phyloP scores from a whole-genome alignment of 225 moss, liverwort and hornwort species.

The Bryoerythrophyllum caledonicum region DNA sequence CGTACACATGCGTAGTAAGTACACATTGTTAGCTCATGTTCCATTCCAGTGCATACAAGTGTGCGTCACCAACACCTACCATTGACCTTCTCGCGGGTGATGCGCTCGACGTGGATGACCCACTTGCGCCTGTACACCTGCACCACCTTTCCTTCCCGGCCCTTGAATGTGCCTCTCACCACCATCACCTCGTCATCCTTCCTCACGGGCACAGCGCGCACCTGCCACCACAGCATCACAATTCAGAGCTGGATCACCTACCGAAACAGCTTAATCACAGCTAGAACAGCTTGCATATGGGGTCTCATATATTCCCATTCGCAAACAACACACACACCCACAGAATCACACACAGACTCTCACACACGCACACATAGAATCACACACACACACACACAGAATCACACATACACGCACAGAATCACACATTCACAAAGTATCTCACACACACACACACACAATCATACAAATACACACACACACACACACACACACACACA shows the following conservation, averaged over 20 bases:
- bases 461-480: too few species aligned
- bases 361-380: too few species aligned
- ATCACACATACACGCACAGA: too few species aligned
- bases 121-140: conserved; percentile 48
- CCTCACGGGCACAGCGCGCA: conserved; percentile 53
- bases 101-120: conserved; percentile 47
- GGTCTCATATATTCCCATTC: too few species aligned
- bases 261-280: too few species aligned
- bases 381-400: too few species aligned
- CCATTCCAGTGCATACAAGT: background rate
- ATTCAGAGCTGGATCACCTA: background rate
- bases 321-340: too few species aligned
- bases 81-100: conserved; percentile 51
- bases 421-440: too few species aligned
- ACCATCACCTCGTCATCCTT: conserved; percentile 61
- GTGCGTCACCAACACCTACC: conserved; percentile 19
- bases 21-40: background rate
- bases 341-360: too few species aligned
- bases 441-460: too few species aligned
- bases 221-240: conserved; percentile 4
- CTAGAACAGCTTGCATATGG: background rate
- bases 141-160: conserved; percentile 57
- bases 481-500: too few species aligned
- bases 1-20: too few species aligned
- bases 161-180: conserved; percentile 58